A percentile compares a stretch with the other conserved stretches of the same genome.
phyloP scores from a whole-genome alignment of 202 grass and related monocot genomes.

The Schoenoplectus tabernaemontani region DNA sequence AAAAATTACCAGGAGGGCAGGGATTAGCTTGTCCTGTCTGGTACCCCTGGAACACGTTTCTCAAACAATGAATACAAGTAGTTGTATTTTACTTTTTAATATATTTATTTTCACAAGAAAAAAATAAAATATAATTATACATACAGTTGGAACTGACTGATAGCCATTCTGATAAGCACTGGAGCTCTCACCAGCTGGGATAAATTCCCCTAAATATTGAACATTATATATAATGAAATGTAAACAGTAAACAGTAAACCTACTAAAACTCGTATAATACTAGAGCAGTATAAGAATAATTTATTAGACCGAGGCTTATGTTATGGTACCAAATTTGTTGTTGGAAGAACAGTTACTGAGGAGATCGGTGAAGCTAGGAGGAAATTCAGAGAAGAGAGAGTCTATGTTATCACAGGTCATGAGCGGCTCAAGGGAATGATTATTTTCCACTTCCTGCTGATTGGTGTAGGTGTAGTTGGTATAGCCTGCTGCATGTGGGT shows the following conservation, averaged over 20 bases:
- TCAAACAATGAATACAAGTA: background rate
- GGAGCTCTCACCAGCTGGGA: background rate
- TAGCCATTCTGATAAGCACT: conserved; percentile 12
- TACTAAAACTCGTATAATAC: background rate
- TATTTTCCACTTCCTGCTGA: background rate
- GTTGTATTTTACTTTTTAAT: background rate
- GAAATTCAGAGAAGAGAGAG: conserved; percentile 10
- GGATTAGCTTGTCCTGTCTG: background rate
- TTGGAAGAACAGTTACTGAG: conserved; percentile 14
- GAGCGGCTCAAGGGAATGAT: background rate
- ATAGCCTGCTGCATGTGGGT: background rate
- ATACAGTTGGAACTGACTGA: background rate
- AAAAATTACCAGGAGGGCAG: background rate
- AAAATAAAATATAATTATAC: background rate
- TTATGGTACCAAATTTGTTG: background rate
- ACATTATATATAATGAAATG: background rate
- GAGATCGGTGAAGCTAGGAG: conserved; percentile 22
- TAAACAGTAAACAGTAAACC: background rate
- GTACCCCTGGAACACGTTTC: background rate
- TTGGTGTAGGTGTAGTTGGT: background rate
- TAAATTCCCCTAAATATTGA: conserved; percentile 8
- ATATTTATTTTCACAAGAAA: background rate
- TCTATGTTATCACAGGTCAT: conserved; percentile 16
- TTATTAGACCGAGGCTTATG: background rate
- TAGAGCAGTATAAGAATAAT: background rate